Base-by-base conservation (phyloP, 2,329 filamentous ascomycete genomes). In the Keithomyces neogunnii region DNA sequence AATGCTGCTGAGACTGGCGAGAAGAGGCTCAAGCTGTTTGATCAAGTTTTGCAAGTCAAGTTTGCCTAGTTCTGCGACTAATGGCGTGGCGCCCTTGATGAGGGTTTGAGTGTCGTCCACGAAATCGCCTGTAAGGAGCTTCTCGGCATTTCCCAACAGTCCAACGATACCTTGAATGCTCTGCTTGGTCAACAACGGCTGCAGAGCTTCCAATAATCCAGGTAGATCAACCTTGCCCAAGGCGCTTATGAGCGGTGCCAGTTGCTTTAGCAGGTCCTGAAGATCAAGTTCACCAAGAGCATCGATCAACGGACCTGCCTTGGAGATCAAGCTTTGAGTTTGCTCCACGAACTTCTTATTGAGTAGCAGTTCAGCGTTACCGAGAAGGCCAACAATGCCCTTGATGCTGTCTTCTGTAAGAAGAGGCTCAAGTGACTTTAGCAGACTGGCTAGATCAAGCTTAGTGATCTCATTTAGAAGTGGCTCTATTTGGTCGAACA, bases 401-500 rank as follows among this genome's bases (percentile, higher is more conserved):
- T 60, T 56, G 52, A 67, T 58, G 2, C 57, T 59, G 9, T 64
- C 55, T 7, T 57, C 45, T 0, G 62, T 64, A 31, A 66, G 59
- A 2, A 66, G 50, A 0, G 63, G 64, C 1, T 51, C 48, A 3
- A 66, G 42, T 1, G 63, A 50, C 30, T 56, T 53, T 5, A 69
- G 43, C 1, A 69, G 35, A 5, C 60, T 57, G 11, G 62, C 56
- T 0, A 69, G 60, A 39, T 68, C 66, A 11, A 68, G 56, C 40
- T 63, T 58, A 44, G 55, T 53, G 2, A 68, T 45, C 42, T 50
- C 54, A 44, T 60, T 68, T 13, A 73, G 53, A 2, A 73, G 55
- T 10, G 70, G 70, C 8, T 59, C 57, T 4, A 69, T 53, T 5
- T 68, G 62, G 1, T 65, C 58, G 1, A 71, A 47, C 0, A 71